Evolutionary conservation across 2,329 filamentous ascomycete genomes (phyloP).

Genomic region (Pleoardoris graminearum): DNA sequence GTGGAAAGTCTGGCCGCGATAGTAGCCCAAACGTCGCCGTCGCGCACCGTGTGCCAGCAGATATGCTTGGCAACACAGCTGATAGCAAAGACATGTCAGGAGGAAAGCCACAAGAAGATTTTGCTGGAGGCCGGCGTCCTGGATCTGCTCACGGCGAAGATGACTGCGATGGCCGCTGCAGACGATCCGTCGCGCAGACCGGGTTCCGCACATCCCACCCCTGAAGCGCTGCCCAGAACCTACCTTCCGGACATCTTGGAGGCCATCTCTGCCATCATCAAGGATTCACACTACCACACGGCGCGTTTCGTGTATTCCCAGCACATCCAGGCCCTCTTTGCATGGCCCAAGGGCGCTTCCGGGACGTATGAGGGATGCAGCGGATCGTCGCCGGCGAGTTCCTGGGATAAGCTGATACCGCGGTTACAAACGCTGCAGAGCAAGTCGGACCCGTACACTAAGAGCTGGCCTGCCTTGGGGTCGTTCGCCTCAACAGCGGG

Average conservation of each 20-base stretch:
- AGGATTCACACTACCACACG: slow-evolving; percentile 76
- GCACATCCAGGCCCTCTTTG: slow-evolving; percentile 42
- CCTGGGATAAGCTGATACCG: slow-evolving; percentile 44
- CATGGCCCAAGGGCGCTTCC: slow-evolving; percentile 32
- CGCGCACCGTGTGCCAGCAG: slow-evolving; percentile 62
- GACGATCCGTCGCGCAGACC: slow-evolving; percentile 28
- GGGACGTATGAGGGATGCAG: slow-evolving; percentile 23
- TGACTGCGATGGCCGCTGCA: slow-evolving; percentile 53
- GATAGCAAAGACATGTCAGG: slow-evolving; percentile 66
- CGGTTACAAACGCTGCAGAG: slow-evolving; percentile 44
- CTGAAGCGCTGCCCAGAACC: slow-evolving; percentile 48
- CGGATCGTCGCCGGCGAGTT: slow-evolving; percentile 18
- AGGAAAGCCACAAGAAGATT: slow-evolving; percentile 70
- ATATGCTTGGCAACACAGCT: slow-evolving; percentile 63
- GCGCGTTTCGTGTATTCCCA: slow-evolving; percentile 59
- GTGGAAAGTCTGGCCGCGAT: slow-evolving; percentile 68
- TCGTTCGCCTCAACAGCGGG: slow-evolving; percentile 32
- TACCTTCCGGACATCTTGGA: slow-evolving; percentile 73
- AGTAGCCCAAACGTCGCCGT: slow-evolving; percentile 60
- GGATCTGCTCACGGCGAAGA: slow-evolving; percentile 73
- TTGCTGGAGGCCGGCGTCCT: slow-evolving; percentile 74
- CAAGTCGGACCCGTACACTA: slow-evolving; percentile 46
- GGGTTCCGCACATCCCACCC: slow-evolving; percentile 19
- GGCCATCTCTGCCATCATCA: slow-evolving; percentile 75
- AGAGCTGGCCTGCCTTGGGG: slow-evolving; percentile 50